Evolutionary conservation across 1,139 yeast species (phyloP).

Genomic region (Taphrina betulina): DNA sequence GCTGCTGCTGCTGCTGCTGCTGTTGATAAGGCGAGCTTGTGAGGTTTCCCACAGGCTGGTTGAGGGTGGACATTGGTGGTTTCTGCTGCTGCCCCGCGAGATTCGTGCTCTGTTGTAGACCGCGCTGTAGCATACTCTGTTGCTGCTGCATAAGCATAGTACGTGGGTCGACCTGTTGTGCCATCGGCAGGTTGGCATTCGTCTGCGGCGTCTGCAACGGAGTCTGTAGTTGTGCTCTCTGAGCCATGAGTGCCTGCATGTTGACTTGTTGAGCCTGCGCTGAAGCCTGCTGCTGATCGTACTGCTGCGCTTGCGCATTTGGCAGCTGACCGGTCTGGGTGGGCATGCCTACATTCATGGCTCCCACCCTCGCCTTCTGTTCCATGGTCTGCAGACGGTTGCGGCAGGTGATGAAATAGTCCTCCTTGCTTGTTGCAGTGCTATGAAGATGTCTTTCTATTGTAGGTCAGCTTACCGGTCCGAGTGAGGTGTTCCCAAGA

Average conservation of each 20-base stretch:
- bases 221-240: conserved; percentile 9
- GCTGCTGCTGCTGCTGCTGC: conserved; percentile 30
- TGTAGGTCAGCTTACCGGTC: not conserved
- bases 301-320: not conserved
- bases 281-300: conserved; percentile 7
- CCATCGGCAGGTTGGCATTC: not conserved
- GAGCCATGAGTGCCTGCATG: conserved; percentile 18
- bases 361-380: conserved; percentile 15
- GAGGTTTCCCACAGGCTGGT: conserved; percentile 21
- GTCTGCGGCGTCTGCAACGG: not conserved
- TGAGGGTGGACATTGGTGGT: conserved; percentile 22
- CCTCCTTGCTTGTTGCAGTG: conserved; percentile 26
- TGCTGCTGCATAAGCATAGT: conserved; percentile 22
- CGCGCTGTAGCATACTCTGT: conserved; percentile 12
- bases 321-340: not conserved
- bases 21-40: conserved; percentile 12
- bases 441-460: conserved; percentile 19
- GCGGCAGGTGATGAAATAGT: conserved; percentile 24
- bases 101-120: conserved; percentile 2
- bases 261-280: conserved; percentile 4
- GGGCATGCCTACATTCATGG: not conserved
- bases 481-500: not conserved
- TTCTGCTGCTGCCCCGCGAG: conserved; percentile 11
- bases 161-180: conserved; percentile 8
- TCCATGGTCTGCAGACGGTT: conserved; percentile 13